Conservation (phyloP, 495 filamentous ascomycete genomes). For the Bombardia bombarda region DNA sequence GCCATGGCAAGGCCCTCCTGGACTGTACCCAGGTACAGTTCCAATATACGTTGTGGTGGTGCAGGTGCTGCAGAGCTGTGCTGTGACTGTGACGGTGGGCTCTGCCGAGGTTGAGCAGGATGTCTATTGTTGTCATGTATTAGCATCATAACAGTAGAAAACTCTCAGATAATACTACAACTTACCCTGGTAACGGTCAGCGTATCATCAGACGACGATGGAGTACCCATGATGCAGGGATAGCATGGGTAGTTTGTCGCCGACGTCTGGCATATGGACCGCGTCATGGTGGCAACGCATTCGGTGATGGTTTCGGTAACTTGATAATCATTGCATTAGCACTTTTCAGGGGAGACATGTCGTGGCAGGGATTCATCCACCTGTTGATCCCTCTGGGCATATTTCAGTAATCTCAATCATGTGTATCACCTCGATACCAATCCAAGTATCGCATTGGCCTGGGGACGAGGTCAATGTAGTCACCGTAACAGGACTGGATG, state of each 20-base stretch:
- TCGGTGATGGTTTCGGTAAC: constrained; percentile 17
- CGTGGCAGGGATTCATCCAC: constrained; percentile 2
- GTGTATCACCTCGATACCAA: constrained; percentile 32
- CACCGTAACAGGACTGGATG: background rate
- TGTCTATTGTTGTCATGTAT: no score
- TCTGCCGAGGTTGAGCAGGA: constrained; percentile 15
- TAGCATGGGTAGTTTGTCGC: constrained; percentile 29
- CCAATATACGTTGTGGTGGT: constrained; percentile 17
- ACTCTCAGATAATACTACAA: background rate
- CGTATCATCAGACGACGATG: constrained; percentile 12
- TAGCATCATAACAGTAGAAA: no score
- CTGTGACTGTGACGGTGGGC: constrained; percentile 18
- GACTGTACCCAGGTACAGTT: constrained; percentile 23
- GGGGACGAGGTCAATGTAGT: constrained; percentile 5
- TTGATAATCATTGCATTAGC: constrained; percentile 2
- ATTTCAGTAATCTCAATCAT: constrained; percentile 24
- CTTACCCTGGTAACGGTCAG: constrained; percentile 28
- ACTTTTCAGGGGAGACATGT: background rate
- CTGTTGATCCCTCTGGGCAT: constrained; percentile 22
- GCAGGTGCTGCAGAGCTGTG: constrained; percentile 22
- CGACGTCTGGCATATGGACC: constrained; percentile 32
- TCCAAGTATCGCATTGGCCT: constrained; percentile 19
- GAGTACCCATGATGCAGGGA: constrained; percentile 22
- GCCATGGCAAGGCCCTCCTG: constrained; percentile 20
- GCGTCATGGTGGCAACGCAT: constrained; percentile 19